Percentiles rank a stretch among this genome's conserved stretches.
phyloP scores from a whole-genome alignment of 257 asterid genomes.

The Penstemon barbatus region DNA sequence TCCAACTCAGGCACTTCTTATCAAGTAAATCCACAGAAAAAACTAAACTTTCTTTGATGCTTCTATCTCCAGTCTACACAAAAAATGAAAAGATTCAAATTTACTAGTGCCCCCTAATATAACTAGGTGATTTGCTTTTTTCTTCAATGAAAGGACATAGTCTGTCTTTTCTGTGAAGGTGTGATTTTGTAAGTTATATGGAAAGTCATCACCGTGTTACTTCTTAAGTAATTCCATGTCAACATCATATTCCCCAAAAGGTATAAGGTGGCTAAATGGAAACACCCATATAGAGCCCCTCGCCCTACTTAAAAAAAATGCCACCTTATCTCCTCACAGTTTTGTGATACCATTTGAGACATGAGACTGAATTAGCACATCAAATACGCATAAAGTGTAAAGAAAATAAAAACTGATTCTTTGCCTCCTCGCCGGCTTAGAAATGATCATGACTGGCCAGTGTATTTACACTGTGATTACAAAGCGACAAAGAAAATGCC shows the following conservation, averaged over 20 bases:
- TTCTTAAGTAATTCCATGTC: not conserved
- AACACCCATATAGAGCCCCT: too few relatives aligned
- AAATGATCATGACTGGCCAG: conserved; percentile 1
- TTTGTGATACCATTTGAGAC: not conserved
- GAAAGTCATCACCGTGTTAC: not conserved
- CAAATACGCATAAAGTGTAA: not conserved
- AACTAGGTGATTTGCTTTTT: not conserved
- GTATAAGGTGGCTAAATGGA: not conserved
- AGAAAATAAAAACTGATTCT: not conserved
- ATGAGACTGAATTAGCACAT: not conserved
- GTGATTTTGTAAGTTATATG: too few relatives aligned
- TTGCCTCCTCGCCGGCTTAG: not conserved
- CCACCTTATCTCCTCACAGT: too few relatives aligned
- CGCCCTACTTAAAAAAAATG: too few relatives aligned
- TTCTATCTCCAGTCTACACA: not conserved
- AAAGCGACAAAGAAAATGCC: not conserved
- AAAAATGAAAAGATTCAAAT: not conserved
- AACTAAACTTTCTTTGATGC: not conserved
- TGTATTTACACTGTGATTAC: not conserved
- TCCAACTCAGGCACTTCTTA: not conserved
- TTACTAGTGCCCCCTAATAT: not conserved
- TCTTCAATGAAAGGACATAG: too few relatives aligned
- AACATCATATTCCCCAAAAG: not conserved
- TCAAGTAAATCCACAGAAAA: not conserved
- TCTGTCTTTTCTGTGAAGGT: not conserved